These are phyloP conservation scores for Harringtonia aguacate DNA, from an alignment of 2,329 filamentous ascomycete genomes.

Conservation along the genomic window DNA sequence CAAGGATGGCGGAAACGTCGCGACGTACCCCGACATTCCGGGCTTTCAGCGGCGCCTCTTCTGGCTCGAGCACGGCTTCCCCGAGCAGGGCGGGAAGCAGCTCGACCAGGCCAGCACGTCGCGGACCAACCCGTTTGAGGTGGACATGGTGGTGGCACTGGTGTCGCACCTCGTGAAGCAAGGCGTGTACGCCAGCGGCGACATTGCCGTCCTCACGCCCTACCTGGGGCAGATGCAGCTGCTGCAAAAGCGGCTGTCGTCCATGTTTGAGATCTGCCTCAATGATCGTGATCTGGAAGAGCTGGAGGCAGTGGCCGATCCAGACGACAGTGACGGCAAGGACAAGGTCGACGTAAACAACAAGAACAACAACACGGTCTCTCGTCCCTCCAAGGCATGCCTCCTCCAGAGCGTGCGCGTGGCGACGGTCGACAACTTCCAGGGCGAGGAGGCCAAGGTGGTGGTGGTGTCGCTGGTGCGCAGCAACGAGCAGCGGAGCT, in stretches of 20 bases:
- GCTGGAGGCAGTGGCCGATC: slow-evolving; percentile 27
- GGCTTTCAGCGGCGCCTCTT: slow-evolving; percentile 45
- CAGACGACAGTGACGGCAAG: slow-evolving; percentile 13
- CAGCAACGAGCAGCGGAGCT: slow-evolving; percentile 47
- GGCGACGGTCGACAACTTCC: slow-evolving; percentile 50
- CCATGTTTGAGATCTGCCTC: slow-evolving; percentile 45
- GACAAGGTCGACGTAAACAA: not conserved
- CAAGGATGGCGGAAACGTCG: slow-evolving; percentile 32
- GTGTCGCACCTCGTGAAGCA: slow-evolving; percentile 57
- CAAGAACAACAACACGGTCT: too few relatives aligned
- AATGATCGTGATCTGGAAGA: slow-evolving; percentile 52
- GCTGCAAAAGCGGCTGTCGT: slow-evolving; percentile 25
- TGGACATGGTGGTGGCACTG: slow-evolving; percentile 50
- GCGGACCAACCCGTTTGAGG: slow-evolving; percentile 35
- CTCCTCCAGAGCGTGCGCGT: slow-evolving; percentile 19
- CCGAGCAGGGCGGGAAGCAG: slow-evolving; percentile 28
- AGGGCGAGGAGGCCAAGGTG: slow-evolving; percentile 65
- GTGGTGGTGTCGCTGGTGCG: slow-evolving; percentile 61
- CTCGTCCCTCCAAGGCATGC: slow-evolving; percentile 26
- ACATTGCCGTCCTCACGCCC: slow-evolving; percentile 63
- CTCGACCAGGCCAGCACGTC: slow-evolving; percentile 4
- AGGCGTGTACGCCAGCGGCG: slow-evolving; percentile 43
- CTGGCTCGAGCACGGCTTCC: slow-evolving; percentile 49
- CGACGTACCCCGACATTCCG: slow-evolving; percentile 32
- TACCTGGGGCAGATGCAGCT: slow-evolving; percentile 48